Conservation (phyloP, 345 rosid genomes). For the Corchorus capsularis region DNA sequence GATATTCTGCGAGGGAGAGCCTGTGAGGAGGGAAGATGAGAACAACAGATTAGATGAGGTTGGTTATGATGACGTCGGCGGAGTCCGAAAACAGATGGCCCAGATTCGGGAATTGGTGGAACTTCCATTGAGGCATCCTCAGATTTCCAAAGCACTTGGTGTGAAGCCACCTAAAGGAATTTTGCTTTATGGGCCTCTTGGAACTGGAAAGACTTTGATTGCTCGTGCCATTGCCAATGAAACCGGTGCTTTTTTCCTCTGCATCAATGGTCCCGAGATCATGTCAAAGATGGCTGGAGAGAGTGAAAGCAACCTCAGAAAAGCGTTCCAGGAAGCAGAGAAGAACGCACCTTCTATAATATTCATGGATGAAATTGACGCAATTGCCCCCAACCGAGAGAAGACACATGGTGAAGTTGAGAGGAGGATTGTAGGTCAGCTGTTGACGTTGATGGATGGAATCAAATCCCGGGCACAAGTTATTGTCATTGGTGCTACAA, state of each 20-base stretch:
- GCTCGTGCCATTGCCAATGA: conserved; percentile 19
- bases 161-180: conserved; percentile 3
- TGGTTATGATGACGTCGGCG: not conserved
- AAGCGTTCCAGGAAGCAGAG: conserved; percentile 43
- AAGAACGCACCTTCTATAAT: conserved; percentile 42
- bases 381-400: conserved; percentile 46
- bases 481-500: not conserved
- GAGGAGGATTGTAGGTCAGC: conserved; percentile 43
- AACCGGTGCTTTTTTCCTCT: conserved; percentile 45
- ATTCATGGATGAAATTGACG: conserved; percentile 42
- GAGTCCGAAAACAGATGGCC: not conserved
- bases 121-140: not conserved
- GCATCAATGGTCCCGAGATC: conserved; percentile 42
- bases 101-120: not conserved
- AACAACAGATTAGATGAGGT: not conserved
- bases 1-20: conserved; percentile 1
- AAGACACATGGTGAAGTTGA: conserved; percentile 44
- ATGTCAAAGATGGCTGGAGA: conserved; percentile 45
- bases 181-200: not conserved
- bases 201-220: not conserved
- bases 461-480: conserved; percentile 21
- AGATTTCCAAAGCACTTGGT: not conserved
- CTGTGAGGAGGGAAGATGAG: not conserved
- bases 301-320: conserved; percentile 43
- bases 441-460: conserved; percentile 44